These are phyloP conservation scores for Leccinum broughii DNA, from an alignment of 768 basidiomycete species.

Conservation along the genomic window DNA sequence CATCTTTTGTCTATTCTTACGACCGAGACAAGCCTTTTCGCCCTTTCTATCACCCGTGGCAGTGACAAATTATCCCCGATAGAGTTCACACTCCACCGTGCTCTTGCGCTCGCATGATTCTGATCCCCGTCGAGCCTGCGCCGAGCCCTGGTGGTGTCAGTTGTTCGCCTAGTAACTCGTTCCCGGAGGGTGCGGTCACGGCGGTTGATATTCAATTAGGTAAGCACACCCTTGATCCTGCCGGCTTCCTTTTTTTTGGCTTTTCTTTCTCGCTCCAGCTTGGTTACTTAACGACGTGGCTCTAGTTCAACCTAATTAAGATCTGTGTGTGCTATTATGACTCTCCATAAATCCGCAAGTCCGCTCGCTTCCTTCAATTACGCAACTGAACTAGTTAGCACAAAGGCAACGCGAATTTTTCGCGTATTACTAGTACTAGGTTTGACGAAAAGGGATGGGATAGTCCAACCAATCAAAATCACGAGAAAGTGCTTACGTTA, in stretches of 20 bases:
- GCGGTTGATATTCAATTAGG: slow-evolving; percentile 21
- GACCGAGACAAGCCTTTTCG: slow-evolving; percentile 14
- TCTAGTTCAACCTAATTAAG: slow-evolving; percentile 11
- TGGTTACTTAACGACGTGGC: slow-evolving; percentile 18
- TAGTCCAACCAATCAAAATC: neutral
- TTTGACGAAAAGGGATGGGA: neutral
- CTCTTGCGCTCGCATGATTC: slow-evolving; percentile 3
- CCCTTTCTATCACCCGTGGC: slow-evolving; percentile 2
- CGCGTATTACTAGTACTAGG: neutral
- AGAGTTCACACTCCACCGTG: slow-evolving; percentile 6
- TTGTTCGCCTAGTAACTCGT: slow-evolving; percentile 17
- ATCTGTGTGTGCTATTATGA: slow-evolving; percentile 12
- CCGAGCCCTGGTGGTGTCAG: slow-evolving; percentile 20
- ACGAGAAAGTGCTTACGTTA: neutral
- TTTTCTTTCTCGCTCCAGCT: slow-evolving; percentile 18
- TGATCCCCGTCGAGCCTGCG: slow-evolving; percentile 28
- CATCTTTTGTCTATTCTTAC: slow-evolving; percentile 8
- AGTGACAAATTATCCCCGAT: slow-evolving; percentile 15
- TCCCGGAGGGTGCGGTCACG: neutral
- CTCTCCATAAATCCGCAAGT: slow-evolving; percentile 4
- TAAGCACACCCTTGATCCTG: slow-evolving; percentile 15
- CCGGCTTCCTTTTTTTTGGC: slow-evolving; percentile 29
- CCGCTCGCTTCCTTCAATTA: slow-evolving; percentile 20
- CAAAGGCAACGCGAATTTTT: neutral
- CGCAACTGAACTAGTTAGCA: neutral